Percentiles rank a stretch among this genome's conserved stretches.
Conservation (phyloP, 1,139 yeast species). For the Suzukiozyma palmioleophila region DNA sequence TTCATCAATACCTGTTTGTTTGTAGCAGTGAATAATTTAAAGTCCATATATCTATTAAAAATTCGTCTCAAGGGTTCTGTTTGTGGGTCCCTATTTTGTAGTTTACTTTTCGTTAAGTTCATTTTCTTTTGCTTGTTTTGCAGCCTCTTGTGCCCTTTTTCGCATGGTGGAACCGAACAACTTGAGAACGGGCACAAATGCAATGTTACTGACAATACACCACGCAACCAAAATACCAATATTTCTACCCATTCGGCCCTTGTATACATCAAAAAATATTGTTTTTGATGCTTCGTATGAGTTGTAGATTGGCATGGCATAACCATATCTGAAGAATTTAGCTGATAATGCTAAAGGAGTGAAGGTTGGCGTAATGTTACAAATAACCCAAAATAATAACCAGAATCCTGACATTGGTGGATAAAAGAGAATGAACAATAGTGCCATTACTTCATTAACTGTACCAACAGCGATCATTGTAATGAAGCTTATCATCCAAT, state of each 20-base stretch:
- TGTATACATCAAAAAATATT: conserved; percentile 31
- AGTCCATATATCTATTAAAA: no score
- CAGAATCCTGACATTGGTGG: conserved; percentile 44
- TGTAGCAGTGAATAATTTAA: no score
- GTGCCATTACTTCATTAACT: conserved; percentile 36
- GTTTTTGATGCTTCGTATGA: conserved; percentile 36
- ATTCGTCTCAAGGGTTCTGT: no score
- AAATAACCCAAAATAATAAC: conserved; percentile 39
- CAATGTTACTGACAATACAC: conserved; percentile 24
- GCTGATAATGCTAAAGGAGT: conserved; percentile 33
- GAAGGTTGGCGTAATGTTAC: conserved; percentile 36
- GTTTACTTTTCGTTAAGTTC: no score
- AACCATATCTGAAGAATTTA: conserved; percentile 32
- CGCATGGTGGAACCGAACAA: conserved; percentile 26
- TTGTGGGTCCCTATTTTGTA: no score
- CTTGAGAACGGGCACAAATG: conserved; percentile 40
- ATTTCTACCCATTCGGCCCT: conserved; percentile 35
- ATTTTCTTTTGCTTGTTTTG: conserved; percentile 13
- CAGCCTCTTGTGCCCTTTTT: conserved; percentile 16
- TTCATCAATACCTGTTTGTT: no score
- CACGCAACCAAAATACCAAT: conserved; percentile 33
- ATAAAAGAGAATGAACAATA: conserved; percentile 24
- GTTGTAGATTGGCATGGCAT: conserved; percentile 36
- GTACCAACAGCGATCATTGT: conserved; percentile 44
- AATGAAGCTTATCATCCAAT: conserved; percentile 39